phyloP scores from a whole-genome alignment of 2,329 filamentous ascomycete species.

The Monosporascus sp. region DNA sequence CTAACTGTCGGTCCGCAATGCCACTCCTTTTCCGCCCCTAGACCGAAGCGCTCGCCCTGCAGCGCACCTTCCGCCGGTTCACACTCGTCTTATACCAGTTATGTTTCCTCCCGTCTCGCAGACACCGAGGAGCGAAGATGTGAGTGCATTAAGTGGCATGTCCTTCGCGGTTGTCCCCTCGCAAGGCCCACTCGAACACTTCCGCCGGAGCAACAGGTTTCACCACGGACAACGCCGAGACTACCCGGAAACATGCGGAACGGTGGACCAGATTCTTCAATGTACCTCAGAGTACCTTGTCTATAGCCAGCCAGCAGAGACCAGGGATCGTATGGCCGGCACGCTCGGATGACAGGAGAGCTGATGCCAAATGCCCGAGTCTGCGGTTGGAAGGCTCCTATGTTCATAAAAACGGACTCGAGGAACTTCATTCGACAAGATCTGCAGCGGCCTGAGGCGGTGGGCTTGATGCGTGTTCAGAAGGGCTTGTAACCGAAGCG shows the following conservation, averaged over 20 bases:
- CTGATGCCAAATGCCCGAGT: neutral
- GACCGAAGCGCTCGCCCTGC: too few species aligned
- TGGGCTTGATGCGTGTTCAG: slow-evolving; percentile 4
- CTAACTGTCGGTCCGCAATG: too few species aligned
- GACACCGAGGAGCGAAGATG: too few species aligned
- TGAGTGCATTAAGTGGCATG: too few species aligned
- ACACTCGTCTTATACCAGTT: too few species aligned
- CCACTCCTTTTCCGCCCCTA: too few species aligned
- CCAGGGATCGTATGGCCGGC: slow-evolving; percentile 1
- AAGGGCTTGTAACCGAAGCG: slow-evolving; percentile 2
- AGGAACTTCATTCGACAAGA: slow-evolving; percentile 3
- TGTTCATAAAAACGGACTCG: slow-evolving; percentile 2
- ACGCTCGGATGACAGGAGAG: slow-evolving; percentile 1
- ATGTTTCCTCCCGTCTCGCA: too few species aligned
- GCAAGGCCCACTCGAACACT: neutral
- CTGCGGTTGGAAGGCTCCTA: slow-evolving; percentile 1
- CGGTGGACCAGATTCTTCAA: slow-evolving; percentile 3
- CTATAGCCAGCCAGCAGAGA: slow-evolving; percentile 4
- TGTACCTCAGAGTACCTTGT: neutral
- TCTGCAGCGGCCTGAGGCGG: slow-evolving; percentile 2
- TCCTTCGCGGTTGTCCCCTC: too few species aligned
- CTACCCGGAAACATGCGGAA: slow-evolving; percentile 1
- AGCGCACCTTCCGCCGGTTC: too few species aligned
- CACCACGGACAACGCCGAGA: too few species aligned
- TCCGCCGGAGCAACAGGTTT: neutral